These are phyloP conservation scores for Colletotrichum orchidophilum DNA, from an alignment of 2,329 filamentous ascomycete species.

Conservation along the genomic window DNA sequence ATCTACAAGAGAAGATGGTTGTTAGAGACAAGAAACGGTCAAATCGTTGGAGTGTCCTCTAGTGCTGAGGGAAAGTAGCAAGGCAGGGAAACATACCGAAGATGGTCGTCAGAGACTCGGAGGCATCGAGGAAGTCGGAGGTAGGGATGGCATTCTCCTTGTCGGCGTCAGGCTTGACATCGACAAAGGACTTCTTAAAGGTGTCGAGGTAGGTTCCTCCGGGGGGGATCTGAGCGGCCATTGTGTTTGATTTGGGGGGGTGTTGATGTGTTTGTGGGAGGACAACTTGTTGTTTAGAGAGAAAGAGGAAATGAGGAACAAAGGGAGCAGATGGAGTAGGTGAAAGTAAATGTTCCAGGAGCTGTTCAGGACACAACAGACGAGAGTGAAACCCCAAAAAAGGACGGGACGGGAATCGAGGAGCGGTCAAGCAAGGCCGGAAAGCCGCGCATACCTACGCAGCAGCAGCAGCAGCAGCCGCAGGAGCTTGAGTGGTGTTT, in stretches of 20 bases:
- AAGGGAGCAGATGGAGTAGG: background rate
- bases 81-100: slow-evolving; percentile 69
- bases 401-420: slow-evolving; percentile 7
- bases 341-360: slow-evolving; percentile 1
- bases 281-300: background rate
- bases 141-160: slow-evolving; percentile 84
- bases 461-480: background rate
- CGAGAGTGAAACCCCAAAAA: background rate
- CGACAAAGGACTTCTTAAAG: slow-evolving; percentile 82
- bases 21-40: slow-evolving; percentile 7
- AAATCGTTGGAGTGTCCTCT: background rate
- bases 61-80: background rate
- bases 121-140: slow-evolving; percentile 88
- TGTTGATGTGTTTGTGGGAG: background rate
- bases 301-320: background rate
- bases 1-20: slow-evolving; percentile 52
- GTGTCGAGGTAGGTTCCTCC: slow-evolving; percentile 87
- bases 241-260: slow-evolving; percentile 45
- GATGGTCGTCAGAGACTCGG: slow-evolving; percentile 85
- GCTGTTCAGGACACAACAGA: slow-evolving; percentile 25
- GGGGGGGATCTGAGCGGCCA: slow-evolving; percentile 66
- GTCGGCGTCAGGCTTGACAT: slow-evolving; percentile 79
- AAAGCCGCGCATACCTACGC: slow-evolving; percentile 20
- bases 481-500: no score
- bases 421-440: slow-evolving; percentile 30